These are phyloP conservation scores for Penicillium salamii DNA, from an alignment of 495 filamentous ascomycete genomes.

Conservation along the genomic window DNA sequence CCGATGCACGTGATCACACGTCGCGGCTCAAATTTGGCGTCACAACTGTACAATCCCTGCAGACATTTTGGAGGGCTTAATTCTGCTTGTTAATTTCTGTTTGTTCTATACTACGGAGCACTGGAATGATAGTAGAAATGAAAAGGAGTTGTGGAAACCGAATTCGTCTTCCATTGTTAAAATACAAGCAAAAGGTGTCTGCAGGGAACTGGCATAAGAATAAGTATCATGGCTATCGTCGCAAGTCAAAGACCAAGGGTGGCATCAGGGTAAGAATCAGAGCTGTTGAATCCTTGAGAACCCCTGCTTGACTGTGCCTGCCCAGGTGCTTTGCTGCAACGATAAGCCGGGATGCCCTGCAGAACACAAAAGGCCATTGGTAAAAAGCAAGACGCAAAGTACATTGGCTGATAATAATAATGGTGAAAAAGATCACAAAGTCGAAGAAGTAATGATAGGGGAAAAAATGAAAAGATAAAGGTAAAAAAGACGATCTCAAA, in stretches of 20 bases:
- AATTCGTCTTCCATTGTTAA: constrained; percentile 15
- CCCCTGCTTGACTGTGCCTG: too few species aligned
- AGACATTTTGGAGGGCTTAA: not conserved
- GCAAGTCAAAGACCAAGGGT: not conserved
- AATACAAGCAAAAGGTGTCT: constrained; percentile 19
- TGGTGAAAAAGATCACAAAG: constrained; percentile 28
- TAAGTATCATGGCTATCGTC: not conserved
- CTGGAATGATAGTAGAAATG: not conserved
- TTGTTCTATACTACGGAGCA: too few species aligned
- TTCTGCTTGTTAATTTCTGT: too few species aligned
- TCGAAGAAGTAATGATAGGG: constrained; percentile 17
- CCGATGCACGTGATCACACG: constrained; percentile 8
- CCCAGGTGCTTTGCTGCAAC: not conserved
- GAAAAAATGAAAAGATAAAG: constrained; percentile 7
- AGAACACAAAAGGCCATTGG: constrained; percentile 13
- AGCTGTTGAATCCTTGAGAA: too few species aligned
- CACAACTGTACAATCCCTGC: not conserved
- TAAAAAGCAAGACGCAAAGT: constrained; percentile 13
- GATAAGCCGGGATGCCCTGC: constrained; percentile 3
- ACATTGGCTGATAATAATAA: constrained; percentile 14
- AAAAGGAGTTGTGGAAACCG: not conserved
- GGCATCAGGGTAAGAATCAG: too few species aligned
- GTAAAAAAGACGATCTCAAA: constrained; percentile 8
- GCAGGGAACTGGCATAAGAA: constrained; percentile 4
- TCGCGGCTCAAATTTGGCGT: not conserved